A percentile compares a stretch with the other conserved stretches of the same genome.
Conservation (phyloP, 2,329 filamentous ascomycete species). For the Thielaviopsis populi region DNA sequence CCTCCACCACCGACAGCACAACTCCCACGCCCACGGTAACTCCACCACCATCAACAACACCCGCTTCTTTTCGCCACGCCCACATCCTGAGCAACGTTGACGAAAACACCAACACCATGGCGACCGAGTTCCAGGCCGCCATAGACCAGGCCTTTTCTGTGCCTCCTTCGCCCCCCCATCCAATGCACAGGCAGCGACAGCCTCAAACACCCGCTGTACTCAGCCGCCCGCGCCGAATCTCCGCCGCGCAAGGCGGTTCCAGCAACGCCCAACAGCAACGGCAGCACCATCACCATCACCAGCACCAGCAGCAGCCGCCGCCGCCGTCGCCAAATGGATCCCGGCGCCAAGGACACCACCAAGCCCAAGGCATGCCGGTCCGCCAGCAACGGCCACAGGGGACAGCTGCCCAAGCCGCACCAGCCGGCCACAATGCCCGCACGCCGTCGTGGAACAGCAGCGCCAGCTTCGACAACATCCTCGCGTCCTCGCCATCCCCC, state of each 20-base stretch:
- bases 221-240: slow-evolving; percentile 27
- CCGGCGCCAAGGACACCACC: slow-evolving; percentile 23
- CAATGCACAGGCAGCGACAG: not conserved
- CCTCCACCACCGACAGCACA: not conserved
- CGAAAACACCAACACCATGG: slow-evolving; percentile 6
- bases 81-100: not conserved
- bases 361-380: not conserved
- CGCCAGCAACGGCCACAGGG: not conserved
- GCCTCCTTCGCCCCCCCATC: not conserved
- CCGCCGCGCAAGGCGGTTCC: slow-evolving; percentile 19
- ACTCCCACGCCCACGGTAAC: not conserved
- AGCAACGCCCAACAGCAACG: slow-evolving; percentile 2
- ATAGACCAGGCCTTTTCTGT: slow-evolving; percentile 4
- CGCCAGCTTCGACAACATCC: slow-evolving; percentile 26
- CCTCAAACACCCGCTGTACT: slow-evolving; percentile 18
- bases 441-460: slow-evolving; percentile 24
- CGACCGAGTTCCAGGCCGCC: not conserved
- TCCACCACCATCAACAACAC: not conserved
- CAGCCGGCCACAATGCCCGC: slow-evolving; percentile 17
- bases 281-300: no score
- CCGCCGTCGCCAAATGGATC: slow-evolving; percentile 15
- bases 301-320: no score
- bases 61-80: not conserved
- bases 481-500: slow-evolving; percentile 19
- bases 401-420: not conserved